Conservation (phyloP, 305 asterid species). For the Fraxinus greggii region DNA sequence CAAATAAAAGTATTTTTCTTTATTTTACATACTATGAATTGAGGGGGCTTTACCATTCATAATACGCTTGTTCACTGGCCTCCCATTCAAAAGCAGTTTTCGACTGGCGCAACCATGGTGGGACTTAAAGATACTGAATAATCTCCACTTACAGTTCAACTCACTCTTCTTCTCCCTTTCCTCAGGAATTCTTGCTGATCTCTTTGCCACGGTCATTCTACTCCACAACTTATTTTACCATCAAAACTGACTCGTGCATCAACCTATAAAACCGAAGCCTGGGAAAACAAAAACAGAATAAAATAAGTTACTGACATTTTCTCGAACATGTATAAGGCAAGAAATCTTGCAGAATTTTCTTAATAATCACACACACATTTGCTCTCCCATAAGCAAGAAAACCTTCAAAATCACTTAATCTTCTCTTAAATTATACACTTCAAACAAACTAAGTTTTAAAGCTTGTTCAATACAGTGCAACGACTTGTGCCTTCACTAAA, state of each 20-base stretch:
- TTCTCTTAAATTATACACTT: conserved; percentile 15
- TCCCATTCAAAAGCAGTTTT: conserved; percentile 43
- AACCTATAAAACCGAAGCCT: conserved; percentile 19
- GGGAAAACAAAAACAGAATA: neutral
- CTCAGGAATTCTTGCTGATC: conserved; percentile 40
- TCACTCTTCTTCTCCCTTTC: conserved; percentile 38
- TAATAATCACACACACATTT: conserved; percentile 5
- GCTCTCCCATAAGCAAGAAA: neutral
- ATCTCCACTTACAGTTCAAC: conserved; percentile 54
- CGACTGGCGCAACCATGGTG: conserved; percentile 36
- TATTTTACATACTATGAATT: neutral
- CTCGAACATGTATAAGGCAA: conserved; percentile 12
- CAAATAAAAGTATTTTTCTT: neutral
- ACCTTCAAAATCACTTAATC: conserved; percentile 4
- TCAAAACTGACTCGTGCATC: neutral
- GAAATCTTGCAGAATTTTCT: neutral
- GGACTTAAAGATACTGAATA: conserved; percentile 50
- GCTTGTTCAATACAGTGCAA: conserved; percentile 1
- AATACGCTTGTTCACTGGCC: conserved; percentile 25
- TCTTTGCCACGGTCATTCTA: conserved; percentile 44
- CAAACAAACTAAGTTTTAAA: neutral
- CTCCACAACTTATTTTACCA: conserved; percentile 6
- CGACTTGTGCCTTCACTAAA: conserved; percentile 14
- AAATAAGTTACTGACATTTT: conserved; percentile 14
- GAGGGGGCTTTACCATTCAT: conserved; percentile 36